These are phyloP conservation scores for Penicillium frequentans DNA, from an alignment of 2,329 filamentous ascomycete species.

Conservation along the genomic window DNA sequence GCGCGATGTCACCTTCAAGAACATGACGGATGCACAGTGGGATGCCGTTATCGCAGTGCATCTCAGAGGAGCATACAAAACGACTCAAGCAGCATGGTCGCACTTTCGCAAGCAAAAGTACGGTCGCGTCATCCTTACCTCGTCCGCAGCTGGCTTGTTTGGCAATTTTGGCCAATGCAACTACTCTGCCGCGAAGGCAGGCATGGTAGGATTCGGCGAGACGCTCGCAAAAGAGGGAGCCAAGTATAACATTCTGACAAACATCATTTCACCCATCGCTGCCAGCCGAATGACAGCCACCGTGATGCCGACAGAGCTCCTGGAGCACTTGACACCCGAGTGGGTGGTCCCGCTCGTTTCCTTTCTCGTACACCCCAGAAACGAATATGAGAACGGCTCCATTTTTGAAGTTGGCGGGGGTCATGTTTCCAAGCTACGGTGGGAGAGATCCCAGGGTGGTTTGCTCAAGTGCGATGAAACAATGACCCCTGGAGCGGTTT, in stretches of 20 bases:
- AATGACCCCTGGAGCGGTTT: constrained; percentile 82
- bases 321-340: constrained; percentile 82
- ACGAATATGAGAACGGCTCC: constrained; percentile 76
- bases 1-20: constrained; percentile 95
- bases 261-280: constrained; percentile 95
- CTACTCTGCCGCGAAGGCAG: constrained; percentile 95
- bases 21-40: constrained; percentile 97
- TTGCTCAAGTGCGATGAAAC: constrained; percentile 84
- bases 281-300: constrained; percentile 95
- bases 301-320: constrained; percentile 89
- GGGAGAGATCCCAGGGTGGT: constrained; percentile 88
- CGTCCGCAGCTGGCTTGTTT: constrained; percentile 93
- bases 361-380: constrained; percentile 80
- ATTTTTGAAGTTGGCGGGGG: constrained; percentile 96
- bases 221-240: constrained; percentile 94
- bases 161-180: constrained; percentile 95
- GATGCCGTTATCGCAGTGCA: constrained; percentile 92
- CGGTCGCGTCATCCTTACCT: constrained; percentile 92
- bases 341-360: constrained; percentile 95
- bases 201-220: constrained; percentile 95
- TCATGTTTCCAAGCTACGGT: constrained; percentile 87
- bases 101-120: constrained; percentile 99
- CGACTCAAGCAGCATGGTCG: constrained; percentile 84
- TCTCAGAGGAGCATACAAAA: constrained; percentile 87
- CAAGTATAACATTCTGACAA: constrained; percentile 97